These are phyloP conservation scores for Septoria petroselini DNA, from an alignment of 2,329 filamentous ascomycete genomes.

Conservation along the genomic window DNA sequence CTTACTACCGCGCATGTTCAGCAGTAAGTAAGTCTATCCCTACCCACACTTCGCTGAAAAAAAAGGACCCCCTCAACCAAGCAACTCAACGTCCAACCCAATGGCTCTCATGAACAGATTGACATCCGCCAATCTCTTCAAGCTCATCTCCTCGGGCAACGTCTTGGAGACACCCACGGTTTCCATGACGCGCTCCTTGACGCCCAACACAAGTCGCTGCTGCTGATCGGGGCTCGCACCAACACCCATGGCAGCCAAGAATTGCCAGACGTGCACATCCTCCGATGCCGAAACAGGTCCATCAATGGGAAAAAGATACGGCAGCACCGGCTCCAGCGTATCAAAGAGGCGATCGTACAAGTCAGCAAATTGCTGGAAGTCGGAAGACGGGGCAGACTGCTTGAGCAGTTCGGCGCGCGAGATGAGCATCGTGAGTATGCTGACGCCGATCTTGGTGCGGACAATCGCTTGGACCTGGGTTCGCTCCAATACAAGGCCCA, in stretches of 20 bases:
- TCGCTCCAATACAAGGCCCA: slow-evolving; percentile 77
- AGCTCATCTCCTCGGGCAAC: slow-evolving; percentile 79
- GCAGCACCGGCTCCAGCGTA: slow-evolving; percentile 75
- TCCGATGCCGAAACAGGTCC: slow-evolving; percentile 67
- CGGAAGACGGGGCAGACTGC: slow-evolving; percentile 61
- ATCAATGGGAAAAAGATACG: slow-evolving; percentile 84
- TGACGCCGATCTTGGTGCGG: slow-evolving; percentile 81
- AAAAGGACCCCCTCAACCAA: slow-evolving; percentile 50
- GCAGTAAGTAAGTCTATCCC: too few relatives aligned
- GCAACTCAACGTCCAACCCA: slow-evolving; percentile 87
- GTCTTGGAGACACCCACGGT: slow-evolving; percentile 87
- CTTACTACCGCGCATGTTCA: slow-evolving; percentile 20
- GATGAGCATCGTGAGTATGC: slow-evolving; percentile 88
- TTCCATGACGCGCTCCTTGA: slow-evolving; percentile 97
- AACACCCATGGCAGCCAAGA: slow-evolving; percentile 90
- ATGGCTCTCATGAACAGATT: slow-evolving; percentile 99
- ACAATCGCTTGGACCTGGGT: slow-evolving; percentile 82
- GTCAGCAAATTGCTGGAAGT: slow-evolving; percentile 77
- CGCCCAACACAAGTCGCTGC: slow-evolving; percentile 86
- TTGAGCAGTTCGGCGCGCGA: slow-evolving; percentile 92
- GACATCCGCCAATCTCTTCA: slow-evolving; percentile 81
- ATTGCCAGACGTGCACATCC: slow-evolving; percentile 97
- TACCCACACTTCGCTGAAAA: too few relatives aligned
- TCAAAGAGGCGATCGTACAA: slow-evolving; percentile 88
- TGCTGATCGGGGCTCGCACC: slow-evolving; percentile 92